Evolutionary conservation across 768 basidiomycete genomes (phyloP).

Genomic region (Tylopilus balloui): DNA sequence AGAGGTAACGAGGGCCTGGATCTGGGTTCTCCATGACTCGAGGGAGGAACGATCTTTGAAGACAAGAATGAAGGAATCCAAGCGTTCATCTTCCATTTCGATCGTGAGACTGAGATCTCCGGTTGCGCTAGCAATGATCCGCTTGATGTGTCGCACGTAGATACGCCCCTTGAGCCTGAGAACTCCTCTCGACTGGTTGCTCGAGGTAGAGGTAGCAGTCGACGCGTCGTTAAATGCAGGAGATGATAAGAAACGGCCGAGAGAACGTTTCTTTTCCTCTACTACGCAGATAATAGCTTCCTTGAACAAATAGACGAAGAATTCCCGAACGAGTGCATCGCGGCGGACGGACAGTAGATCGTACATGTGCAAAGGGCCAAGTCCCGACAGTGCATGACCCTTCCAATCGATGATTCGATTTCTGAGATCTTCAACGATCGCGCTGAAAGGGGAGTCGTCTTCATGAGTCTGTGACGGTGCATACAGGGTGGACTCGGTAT

Average conservation of each 20-base stretch:
- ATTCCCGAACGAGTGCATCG: constrained; percentile 86
- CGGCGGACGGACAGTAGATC: constrained; percentile 87
- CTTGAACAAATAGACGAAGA: constrained; percentile 94
- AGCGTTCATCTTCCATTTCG: constrained; percentile 91
- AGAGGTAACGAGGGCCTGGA: constrained; percentile 70
- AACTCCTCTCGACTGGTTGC: constrained; percentile 50
- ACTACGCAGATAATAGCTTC: constrained; percentile 98
- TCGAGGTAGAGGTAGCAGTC: constrained; percentile 35
- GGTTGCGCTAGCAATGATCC: constrained; percentile 75
- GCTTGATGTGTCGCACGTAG: constrained; percentile 91
- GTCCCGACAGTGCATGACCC: constrained; percentile 83
- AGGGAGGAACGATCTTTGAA: constrained; percentile 89
- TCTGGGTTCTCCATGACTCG: constrained; percentile 83
- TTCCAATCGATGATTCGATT: constrained; percentile 96
- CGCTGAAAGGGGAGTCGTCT: constrained; percentile 72
- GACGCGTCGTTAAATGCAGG: constrained; percentile 51
- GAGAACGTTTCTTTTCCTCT: constrained; percentile 86
- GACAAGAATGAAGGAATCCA: constrained; percentile 93
- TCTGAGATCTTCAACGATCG: constrained; percentile 85
- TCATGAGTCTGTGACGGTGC: constrained; percentile 31
- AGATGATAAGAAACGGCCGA: constrained; percentile 70
- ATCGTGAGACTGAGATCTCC: constrained; percentile 93
- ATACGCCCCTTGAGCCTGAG: constrained; percentile 92
- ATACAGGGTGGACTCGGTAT: constrained; percentile 31
- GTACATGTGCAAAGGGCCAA: constrained; percentile 88